Evolutionary conservation across 345 rosid genomes (phyloP).

Genomic region (Gossypioides kirkii): DNA sequence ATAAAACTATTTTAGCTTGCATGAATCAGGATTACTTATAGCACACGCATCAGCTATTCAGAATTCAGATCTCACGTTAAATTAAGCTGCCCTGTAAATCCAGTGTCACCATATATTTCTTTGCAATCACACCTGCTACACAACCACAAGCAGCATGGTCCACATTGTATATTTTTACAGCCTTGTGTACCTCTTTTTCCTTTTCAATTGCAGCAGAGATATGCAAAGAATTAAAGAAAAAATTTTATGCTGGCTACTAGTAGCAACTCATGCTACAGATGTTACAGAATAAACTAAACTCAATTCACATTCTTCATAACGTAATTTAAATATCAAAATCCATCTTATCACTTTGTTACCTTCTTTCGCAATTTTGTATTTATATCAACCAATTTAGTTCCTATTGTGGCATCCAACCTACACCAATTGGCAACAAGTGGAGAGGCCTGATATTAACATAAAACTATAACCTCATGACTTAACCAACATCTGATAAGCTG

Average conservation of each 20-base stretch:
- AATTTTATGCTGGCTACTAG: not conserved
- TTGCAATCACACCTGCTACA: slow-evolving; percentile 78
- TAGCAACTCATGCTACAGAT: slow-evolving; percentile 4
- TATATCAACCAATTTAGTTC: slow-evolving; percentile 1
- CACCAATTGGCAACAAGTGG: not conserved
- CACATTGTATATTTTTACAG: slow-evolving; percentile 70
- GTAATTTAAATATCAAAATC: not conserved
- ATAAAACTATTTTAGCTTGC: slow-evolving; percentile 23
- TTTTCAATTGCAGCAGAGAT: slow-evolving; percentile 72
- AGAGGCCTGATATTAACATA: not conserved
- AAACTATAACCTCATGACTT: not conserved
- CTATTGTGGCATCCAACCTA: not conserved
- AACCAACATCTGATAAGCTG: not conserved
- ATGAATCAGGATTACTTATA: not conserved
- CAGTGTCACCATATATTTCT: slow-evolving; percentile 88
- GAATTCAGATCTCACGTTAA: slow-evolving; percentile 57
- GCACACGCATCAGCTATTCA: not conserved
- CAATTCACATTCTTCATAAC: not conserved
- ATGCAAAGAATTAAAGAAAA: slow-evolving; percentile 28
- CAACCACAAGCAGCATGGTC: slow-evolving; percentile 98
- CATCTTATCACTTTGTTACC: not conserved
- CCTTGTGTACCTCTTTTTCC: slow-evolving; percentile 71
- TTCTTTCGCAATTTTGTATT: not conserved
- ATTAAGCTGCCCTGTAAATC: slow-evolving; percentile 96
- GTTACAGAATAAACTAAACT: not conserved